Conservation (phyloP, 192 early-diverging fungal species). For the Neocallimastix lanati region DNA sequence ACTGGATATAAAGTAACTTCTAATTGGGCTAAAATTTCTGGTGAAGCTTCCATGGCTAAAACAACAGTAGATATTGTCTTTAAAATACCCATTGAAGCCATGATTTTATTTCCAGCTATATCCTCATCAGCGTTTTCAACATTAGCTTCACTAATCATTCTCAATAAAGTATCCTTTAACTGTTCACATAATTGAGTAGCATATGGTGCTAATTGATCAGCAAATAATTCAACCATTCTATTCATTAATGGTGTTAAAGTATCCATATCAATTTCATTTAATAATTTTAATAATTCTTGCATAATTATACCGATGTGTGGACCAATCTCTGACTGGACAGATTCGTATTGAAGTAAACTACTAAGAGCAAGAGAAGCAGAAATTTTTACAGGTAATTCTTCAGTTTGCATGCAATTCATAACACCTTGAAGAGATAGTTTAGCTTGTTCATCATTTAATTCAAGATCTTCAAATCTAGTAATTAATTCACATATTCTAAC, state of each 20-base stretch:
- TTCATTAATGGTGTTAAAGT: conserved; percentile 74
- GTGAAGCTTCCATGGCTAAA: conserved; percentile 61
- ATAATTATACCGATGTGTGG: neutral
- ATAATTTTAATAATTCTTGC: conserved; percentile 54
- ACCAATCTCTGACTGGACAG: neutral
- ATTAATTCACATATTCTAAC: conserved; percentile 39
- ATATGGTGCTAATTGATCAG: conserved; percentile 79
- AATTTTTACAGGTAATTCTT: neutral
- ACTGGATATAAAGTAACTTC: conserved; percentile 63
- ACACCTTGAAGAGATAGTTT: neutral
- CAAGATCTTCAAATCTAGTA: conserved; percentile 11
- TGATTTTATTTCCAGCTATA: conserved; percentile 60
- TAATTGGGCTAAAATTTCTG: conserved; percentile 57
- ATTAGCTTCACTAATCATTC: conserved; percentile 57
- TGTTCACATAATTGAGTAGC: conserved; percentile 73
- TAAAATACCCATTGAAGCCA: conserved; percentile 74
- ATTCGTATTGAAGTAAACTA: neutral
- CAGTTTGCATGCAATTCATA: neutral
- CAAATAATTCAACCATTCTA: conserved; percentile 75
- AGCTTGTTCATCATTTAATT: conserved; percentile 8
- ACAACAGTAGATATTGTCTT: conserved; percentile 81
- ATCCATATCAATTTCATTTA: conserved; percentile 86
- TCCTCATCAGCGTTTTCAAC: conserved; percentile 33
- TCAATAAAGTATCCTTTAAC: conserved; percentile 69
- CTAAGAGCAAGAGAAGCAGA: neutral